Evolutionary conservation across 148 eudicot species (phyloP), one percentile per base, ranked within the genome.

Genomic region (Fagopyrum homotropicum): DNA sequence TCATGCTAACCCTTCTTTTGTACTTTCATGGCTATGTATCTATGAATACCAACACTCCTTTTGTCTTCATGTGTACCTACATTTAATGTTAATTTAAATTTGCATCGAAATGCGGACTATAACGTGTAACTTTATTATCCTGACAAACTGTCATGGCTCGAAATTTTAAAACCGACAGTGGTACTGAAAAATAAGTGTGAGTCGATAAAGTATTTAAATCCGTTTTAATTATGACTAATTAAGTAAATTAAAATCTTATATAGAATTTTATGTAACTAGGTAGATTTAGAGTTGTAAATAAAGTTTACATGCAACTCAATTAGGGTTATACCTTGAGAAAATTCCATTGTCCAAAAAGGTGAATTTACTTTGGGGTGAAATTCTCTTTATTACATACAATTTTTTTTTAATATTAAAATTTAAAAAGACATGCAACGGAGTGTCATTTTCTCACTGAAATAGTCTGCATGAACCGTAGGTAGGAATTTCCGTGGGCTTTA

Each of bases 401-500:
- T 1, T 35, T 35, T 35, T 35, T 35, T 1, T 35, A 35, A 35
- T 35, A 19, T 60, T 17, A 60, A 60, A 60, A 26, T 60, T 64
- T 4, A 45, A 1, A 40, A 64, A 64, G 44, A 40, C 16, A 64
- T 64, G 70, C 45, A 64, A 17, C 40, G 69, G 45, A 64, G 69
- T 64, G 70, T 64, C 70, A 35, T 64, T 64, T 40, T 64, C 70
- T 64, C 17, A 64, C 46, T 64, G 70, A 4, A 64, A 64, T 35
- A 9, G 46, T 64, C n/a, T 64, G 45, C 46, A 35, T 64, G 70
- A 30, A 64, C 45, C 45, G 45, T 64, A 64, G 70, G 70, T 64
- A 11, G 70, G 70, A 40, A 64, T 35, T 64, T 64, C 70, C 70
- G 70, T 64, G 70, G 70, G 70, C 9, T 64, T 64, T 64, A 64